Percentiles rank a stretch among this genome's conserved stretches.
Conservation (phyloP, 1,284 basidiomycete genomes). For the Phenoliferia sp. region DNA sequence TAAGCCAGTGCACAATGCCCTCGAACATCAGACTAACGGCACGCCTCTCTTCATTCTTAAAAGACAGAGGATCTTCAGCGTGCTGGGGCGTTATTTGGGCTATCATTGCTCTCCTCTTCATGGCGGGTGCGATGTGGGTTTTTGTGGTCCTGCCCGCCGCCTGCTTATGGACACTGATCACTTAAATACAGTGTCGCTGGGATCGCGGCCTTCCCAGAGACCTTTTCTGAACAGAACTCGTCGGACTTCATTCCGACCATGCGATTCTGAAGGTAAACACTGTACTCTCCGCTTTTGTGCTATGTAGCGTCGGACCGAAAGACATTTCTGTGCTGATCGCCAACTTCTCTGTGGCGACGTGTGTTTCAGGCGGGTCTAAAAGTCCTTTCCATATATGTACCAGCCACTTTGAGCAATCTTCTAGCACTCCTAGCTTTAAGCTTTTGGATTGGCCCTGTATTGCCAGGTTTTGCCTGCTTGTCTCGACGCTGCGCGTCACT, state of each 20-base stretch:
- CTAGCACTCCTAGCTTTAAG: not conserved
- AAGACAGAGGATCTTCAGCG: constrained; percentile 6
- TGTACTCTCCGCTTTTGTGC: too few species aligned
- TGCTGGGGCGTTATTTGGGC: constrained; percentile 78
- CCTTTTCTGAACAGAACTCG: constrained; percentile 25
- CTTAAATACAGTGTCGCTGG: constrained; percentile 45
- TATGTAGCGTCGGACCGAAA: too few species aligned
- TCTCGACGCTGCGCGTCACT: too few species aligned
- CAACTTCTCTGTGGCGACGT: too few species aligned
- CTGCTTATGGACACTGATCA: not conserved
- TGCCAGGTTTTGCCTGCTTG: too few species aligned
- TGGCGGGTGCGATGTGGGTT: constrained; percentile 72
- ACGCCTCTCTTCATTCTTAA: not conserved
- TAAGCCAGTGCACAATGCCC: not conserved
- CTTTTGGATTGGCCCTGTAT: too few species aligned
- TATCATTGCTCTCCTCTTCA: constrained; percentile 71
- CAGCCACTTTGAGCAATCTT: not conserved
- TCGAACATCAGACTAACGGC: not conserved
- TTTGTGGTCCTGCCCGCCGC: constrained; percentile 10
- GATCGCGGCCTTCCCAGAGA: constrained; percentile 73
- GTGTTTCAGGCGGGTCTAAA: too few species aligned
- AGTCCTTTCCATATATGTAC: too few species aligned
- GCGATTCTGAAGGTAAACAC: constrained; percentile 2
- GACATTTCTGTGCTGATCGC: too few species aligned
- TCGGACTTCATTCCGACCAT: constrained; percentile 30